Conservation (phyloP, 2,329 filamentous ascomycete genomes). For the Ampelomyces quisqualis region DNA sequence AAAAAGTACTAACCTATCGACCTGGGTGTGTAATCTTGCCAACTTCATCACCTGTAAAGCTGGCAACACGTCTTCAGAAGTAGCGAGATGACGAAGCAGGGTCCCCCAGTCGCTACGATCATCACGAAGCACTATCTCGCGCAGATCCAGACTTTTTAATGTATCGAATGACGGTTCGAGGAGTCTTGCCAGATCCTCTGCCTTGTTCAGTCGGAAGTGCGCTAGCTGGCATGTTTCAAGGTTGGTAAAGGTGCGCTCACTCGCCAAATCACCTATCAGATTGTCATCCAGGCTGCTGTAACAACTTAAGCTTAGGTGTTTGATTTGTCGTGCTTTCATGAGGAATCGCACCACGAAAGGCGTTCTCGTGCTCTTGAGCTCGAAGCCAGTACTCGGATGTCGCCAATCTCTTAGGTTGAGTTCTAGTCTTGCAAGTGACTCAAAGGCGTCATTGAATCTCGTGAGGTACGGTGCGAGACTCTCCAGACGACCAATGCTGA, state of each 20-base stretch:
- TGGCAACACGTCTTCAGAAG: not conserved
- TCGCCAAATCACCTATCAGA: conserved; percentile 26
- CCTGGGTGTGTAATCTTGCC: not conserved
- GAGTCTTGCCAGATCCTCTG: conserved; percentile 8
- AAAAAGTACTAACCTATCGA: not conserved
- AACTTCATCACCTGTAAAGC: not conserved
- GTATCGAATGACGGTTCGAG: not conserved
- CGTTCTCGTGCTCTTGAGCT: conserved; percentile 14
- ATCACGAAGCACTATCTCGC: not conserved
- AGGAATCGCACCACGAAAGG: conserved; percentile 35
- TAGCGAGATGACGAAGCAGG: not conserved
- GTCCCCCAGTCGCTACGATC: not conserved
- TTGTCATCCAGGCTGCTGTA: conserved; percentile 27
- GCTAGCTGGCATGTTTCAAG: conserved; percentile 20
- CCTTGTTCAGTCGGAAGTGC: conserved; percentile 15
- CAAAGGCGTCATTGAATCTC: conserved; percentile 15
- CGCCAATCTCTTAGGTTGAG: conserved; percentile 35
- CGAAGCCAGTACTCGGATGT: conserved; percentile 25
- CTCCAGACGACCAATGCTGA: conserved; percentile 25
- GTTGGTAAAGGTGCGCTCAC: conserved; percentile 17
- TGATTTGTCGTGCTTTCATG: conserved; percentile 21
- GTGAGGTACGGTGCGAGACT: conserved; percentile 17
- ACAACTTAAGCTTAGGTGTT: conserved; percentile 21
- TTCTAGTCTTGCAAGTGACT: conserved; percentile 15
- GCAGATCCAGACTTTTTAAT: not conserved